These are phyloP conservation scores for Sordariomycetes sp. DNA, from an alignment of 2,329 filamentous ascomycete genomes.

Conservation along the genomic window DNA sequence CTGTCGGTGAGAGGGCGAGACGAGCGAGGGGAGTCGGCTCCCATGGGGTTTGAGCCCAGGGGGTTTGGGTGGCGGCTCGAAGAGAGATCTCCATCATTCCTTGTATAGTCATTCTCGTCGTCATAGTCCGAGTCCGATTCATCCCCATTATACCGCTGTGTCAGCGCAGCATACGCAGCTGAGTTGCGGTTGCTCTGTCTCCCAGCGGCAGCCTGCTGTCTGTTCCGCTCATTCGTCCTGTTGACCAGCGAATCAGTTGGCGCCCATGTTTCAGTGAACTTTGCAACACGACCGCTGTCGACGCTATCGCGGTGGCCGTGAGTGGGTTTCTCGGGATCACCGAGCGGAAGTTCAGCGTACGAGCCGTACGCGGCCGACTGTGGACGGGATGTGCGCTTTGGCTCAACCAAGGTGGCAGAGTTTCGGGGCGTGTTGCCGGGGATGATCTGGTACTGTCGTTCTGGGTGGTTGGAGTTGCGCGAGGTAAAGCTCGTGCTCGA, in stretches of 20 bases:
- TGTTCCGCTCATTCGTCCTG: conserved; percentile 44
- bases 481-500: conserved; percentile 49
- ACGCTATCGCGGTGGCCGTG: background rate
- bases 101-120: conserved; percentile 21
- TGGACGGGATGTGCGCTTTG: conserved; percentile 36
- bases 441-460: conserved; percentile 43
- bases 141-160: conserved; percentile 31
- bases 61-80: conserved; percentile 38
- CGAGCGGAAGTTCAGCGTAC: conserved; percentile 40
- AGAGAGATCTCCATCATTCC: conserved; percentile 15
- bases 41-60: conserved; percentile 38
- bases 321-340: conserved; percentile 20
- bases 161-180: conserved; percentile 34
- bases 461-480: conserved; percentile 47
- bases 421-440: conserved; percentile 31
- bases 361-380: conserved; percentile 27
- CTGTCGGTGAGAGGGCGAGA: conserved; percentile 2
- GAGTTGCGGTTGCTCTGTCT: conserved; percentile 19
- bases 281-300: conserved; percentile 25
- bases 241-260: conserved; percentile 43
- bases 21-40: conserved; percentile 8
- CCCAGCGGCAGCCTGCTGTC: conserved; percentile 25
- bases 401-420: conserved; percentile 31
- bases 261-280: conserved; percentile 47
- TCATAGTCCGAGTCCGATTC: conserved; percentile 31